A percentile compares a stretch with the other conserved stretches of the same genome.
Evolutionary conservation across 2,329 filamentous ascomycete genomes (phyloP).

Genomic region (Dothideomycetes sp.): DNA sequence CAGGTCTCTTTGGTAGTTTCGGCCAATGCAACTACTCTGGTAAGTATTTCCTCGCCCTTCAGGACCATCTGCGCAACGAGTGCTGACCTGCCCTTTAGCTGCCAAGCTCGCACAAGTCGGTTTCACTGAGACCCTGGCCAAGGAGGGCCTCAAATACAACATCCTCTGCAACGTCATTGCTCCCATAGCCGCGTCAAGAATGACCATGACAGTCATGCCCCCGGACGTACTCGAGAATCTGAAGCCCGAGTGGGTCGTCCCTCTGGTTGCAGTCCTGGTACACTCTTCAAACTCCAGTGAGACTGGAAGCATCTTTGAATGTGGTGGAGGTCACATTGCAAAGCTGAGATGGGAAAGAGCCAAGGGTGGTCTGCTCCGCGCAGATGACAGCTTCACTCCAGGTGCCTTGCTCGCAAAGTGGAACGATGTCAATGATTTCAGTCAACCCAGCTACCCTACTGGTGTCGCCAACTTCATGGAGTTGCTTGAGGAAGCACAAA

Average conservation of each 20-base stretch:
- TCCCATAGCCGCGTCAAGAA: conserved; percentile 86
- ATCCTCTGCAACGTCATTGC: conserved; percentile 92
- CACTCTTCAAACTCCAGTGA: conserved; percentile 77
- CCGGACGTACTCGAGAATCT: conserved; percentile 79
- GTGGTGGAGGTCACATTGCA: conserved; percentile 81
- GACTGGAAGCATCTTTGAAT: conserved; percentile 85
- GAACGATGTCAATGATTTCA: conserved; percentile 80
- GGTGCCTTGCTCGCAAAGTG: conserved; percentile 83
- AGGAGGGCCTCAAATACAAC: conserved; percentile 97
- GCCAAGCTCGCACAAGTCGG: conserved; percentile 93
- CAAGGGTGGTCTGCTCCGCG: conserved; percentile 78
- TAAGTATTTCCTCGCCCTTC: conserved; percentile 31
- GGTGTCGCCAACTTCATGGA: conserved; percentile 83
- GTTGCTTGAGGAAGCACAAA: conserved; percentile 73
- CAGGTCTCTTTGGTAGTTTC: conserved; percentile 90
- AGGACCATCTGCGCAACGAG: no score
- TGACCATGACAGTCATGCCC: conserved; percentile 93
- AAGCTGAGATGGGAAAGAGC: conserved; percentile 95
- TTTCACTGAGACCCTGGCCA: conserved; percentile 95
- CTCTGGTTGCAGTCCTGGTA: conserved; percentile 77
- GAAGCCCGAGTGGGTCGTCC: conserved; percentile 91
- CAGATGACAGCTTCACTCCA: conserved; percentile 79
- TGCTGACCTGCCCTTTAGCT: conserved; percentile 42
- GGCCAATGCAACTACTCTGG: conserved; percentile 92
- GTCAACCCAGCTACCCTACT: conserved; percentile 68